Percentiles rank a stretch among this genome's conserved stretches.
Evolutionary conservation across 2,329 filamentous ascomycete genomes (phyloP).

Genomic region (Akanthomyces lecanii): DNA sequence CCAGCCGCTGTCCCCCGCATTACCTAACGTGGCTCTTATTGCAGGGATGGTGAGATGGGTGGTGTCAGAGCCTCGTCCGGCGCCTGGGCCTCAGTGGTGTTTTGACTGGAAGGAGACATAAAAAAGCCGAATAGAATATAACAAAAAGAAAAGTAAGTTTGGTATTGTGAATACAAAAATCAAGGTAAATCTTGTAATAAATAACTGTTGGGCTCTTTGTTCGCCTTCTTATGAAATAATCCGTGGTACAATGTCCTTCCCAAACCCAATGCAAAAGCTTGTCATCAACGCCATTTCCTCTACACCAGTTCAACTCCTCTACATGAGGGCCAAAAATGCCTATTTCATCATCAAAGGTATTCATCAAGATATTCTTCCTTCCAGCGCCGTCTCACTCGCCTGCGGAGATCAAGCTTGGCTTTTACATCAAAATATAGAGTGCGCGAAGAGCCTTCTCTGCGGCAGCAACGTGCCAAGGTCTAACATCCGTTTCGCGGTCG

Average conservation of each 20-base stretch:
- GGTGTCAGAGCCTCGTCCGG: too few relatives aligned
- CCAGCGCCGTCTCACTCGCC: neutral
- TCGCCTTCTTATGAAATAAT: neutral
- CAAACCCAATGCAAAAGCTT: neutral
- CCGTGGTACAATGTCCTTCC: neutral
- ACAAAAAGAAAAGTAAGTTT: too few relatives aligned
- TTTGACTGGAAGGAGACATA: too few relatives aligned
- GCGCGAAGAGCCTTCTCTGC: slow-evolving; percentile 65
- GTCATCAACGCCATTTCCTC: neutral
- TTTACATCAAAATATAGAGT: slow-evolving; percentile 58
- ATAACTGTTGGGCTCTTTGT: neutral
- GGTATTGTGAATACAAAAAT: too few relatives aligned
- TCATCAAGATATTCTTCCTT: neutral
- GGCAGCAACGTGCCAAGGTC: slow-evolving; percentile 74
- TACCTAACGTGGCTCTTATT: too few relatives aligned
- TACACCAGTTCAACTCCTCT: neutral
- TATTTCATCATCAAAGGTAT: neutral
- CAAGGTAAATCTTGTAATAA: neutral
- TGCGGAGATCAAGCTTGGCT: neutral
- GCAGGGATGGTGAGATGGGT: too few relatives aligned
- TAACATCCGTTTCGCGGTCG: slow-evolving; percentile 54
- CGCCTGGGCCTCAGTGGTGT: too few relatives aligned
- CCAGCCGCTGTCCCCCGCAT: too few relatives aligned
- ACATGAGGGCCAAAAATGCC: neutral
- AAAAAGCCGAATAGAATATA: too few relatives aligned